Percentiles rank a stretch among this genome's conserved stretches.
These are phyloP conservation scores for Hypoxylon lienhwacheense DNA, from an alignment of 495 filamentous ascomycete genomes.

Conservation along the genomic window DNA sequence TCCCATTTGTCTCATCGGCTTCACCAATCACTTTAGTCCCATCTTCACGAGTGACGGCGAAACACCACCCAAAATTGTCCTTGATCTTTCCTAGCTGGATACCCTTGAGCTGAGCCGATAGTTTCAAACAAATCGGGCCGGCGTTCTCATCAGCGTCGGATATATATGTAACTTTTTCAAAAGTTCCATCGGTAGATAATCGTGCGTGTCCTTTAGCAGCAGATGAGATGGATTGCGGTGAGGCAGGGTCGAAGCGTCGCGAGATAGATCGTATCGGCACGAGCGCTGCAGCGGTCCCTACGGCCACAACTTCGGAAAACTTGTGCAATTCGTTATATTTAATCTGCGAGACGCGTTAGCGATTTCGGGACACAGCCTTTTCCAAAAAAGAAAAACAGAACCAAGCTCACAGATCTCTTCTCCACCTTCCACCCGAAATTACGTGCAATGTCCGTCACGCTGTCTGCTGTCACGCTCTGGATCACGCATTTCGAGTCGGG, in stretches of 20 bases:
- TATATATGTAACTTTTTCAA: conserved; percentile 71
- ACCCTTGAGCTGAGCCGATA: conserved; percentile 76
- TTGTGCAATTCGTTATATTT: conserved; percentile 73
- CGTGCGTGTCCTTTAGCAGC: conserved; percentile 38
- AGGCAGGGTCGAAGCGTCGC: conserved; percentile 54
- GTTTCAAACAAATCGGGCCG: conserved; percentile 67
- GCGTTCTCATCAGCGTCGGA: conserved; percentile 62
- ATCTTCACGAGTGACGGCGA: conserved; percentile 55
- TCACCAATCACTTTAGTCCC: conserved; percentile 42
- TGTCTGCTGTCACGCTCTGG: conserved; percentile 76
- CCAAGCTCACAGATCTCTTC: conserved; percentile 56
- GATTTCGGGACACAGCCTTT: neutral
- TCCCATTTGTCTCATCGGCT: conserved; percentile 25
- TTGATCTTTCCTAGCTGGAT: conserved; percentile 79
- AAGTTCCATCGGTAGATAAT: conserved; percentile 37
- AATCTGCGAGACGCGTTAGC: conserved; percentile 53
- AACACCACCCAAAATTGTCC: conserved; percentile 76
- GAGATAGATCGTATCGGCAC: conserved; percentile 90
- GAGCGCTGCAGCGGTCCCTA: conserved; percentile 87
- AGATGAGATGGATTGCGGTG: conserved; percentile 40
- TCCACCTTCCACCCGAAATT: conserved; percentile 70
- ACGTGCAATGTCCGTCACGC: conserved; percentile 66
- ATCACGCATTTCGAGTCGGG: conserved; percentile 83
- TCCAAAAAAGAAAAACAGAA: neutral
- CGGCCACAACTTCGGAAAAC: conserved; percentile 87